phyloP scores from a whole-genome alignment of 352 stramenopile species.

The Pythium myriotylum region DNA sequence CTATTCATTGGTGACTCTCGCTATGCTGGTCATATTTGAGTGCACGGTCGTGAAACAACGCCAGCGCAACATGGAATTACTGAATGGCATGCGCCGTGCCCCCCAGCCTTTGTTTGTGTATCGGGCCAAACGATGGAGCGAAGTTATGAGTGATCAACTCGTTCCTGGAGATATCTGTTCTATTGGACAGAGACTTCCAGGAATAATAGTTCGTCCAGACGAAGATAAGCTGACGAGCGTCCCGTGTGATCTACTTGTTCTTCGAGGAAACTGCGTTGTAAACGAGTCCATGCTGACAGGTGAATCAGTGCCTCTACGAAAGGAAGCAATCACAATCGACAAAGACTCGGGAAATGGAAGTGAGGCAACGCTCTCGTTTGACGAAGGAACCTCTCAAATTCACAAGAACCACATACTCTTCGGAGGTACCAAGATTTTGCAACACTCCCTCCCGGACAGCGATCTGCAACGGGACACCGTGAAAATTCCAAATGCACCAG shows the following conservation, averaged over 20 bases:
- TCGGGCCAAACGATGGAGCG: constrained; percentile 63
- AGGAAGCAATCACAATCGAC: constrained; percentile 61
- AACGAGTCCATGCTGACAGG: constrained; percentile 97
- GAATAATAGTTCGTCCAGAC: constrained; percentile 10
- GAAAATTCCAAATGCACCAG: constrained; percentile 49
- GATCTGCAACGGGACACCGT: not conserved
- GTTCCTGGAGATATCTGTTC: constrained; percentile 87
- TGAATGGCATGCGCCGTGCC: constrained; percentile 83
- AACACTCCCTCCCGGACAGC: constrained; percentile 29
- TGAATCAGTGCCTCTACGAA: constrained; percentile 94
- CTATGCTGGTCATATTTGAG: constrained; percentile 95
- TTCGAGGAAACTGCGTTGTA: constrained; percentile 91
- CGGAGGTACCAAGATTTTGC: constrained; percentile 64
- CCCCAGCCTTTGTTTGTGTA: constrained; percentile 81
- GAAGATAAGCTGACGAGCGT: constrained; percentile 40
- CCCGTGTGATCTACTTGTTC: constrained; percentile 91
- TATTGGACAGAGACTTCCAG: constrained; percentile 50
- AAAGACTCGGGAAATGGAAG: not conserved
- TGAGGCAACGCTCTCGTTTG: constrained; percentile 20
- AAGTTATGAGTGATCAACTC: constrained; percentile 66
- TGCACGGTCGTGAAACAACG: constrained; percentile 91
- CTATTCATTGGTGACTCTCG: constrained; percentile 95
- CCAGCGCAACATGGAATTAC: constrained; percentile 84
- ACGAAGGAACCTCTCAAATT: constrained; percentile 35
- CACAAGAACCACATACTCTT: constrained; percentile 80